Evolutionary conservation across 2,329 filamentous ascomycete species (phyloP), one percentile per base, ranked within the genome.

Genomic region (Chaetoscypha palmicola): DNA sequence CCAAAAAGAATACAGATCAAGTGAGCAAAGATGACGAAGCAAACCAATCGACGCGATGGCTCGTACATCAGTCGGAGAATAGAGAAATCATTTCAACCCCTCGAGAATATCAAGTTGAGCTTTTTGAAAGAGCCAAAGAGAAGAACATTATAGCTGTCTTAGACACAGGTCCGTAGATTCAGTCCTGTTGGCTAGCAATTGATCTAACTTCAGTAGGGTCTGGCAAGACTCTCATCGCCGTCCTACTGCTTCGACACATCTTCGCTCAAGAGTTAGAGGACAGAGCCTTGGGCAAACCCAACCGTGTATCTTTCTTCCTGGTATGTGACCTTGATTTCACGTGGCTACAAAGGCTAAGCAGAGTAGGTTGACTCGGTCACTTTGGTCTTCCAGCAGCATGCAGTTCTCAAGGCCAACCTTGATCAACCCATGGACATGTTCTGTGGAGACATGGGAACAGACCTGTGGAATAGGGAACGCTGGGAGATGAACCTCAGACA

Each of bases 181-280:
- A 17, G 9, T 5, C 12, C 10, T 20, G 22, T 12, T n/a, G 20
- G 5, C 5, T 7, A 14, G n/a, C 24, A 36, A 46, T 8, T 23
- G n/a, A 16, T 35, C 43, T 34, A 55, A 55, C 39, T 52, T 20
- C 3, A 31, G 16, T 46, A 82, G 85, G 92, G 10, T 89, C 88
- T 3, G 92, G 92, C 2, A 98, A 98, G 66, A 98, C 92, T 0
- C 71, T 96, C n/a, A 96, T 98, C 55, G 90, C 92, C 0, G 89
- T 87, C 1, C 73, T 97, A 2, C 72, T 98, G 4, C 73, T 97
- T 19, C 79, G 81, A 30, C 77, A 94, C 61, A 73, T 79, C 8
- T 73, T 97, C 22, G 79, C 88, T 30, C 70, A 82, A 47, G 92
- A 98, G 62, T 66, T 96, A 1, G 80, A 86, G 49, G 68, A 79